A percentile compares a stretch with the other conserved stretches of the same genome.
Evolutionary conservation across 2,329 filamentous ascomycete genomes (phyloP).

Genomic region (Salinomyces thailandicus): DNA sequence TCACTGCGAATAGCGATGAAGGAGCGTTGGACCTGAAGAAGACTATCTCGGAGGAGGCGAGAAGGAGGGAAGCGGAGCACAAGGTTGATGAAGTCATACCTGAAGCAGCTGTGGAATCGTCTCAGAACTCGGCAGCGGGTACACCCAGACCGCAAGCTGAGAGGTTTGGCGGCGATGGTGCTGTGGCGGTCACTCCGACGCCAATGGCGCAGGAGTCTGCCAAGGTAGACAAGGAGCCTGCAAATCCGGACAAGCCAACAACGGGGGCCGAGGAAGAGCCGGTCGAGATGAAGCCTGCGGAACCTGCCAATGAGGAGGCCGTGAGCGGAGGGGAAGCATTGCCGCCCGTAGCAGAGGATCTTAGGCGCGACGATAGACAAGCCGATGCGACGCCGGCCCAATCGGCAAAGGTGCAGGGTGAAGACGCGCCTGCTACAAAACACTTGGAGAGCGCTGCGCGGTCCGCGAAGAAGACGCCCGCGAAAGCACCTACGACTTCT

Average conservation of each 20-base stretch:
- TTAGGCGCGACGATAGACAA: conserved; percentile 11
- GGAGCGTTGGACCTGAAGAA: conserved; percentile 28
- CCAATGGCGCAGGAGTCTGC: neutral
- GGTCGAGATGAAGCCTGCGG: conserved; percentile 30
- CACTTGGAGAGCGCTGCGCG: conserved; percentile 1
- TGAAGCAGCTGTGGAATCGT: conserved; percentile 32
- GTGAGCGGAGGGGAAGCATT: conserved; percentile 31
- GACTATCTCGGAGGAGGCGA: conserved; percentile 31
- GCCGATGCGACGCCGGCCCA: conserved; percentile 1
- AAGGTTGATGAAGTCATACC: conserved; percentile 30
- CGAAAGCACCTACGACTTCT: conserved; percentile 6
- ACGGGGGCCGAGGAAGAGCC: conserved; percentile 34
- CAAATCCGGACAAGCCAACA: conserved; percentile 35
- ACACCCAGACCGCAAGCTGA: conserved; percentile 20
- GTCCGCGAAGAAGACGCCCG: conserved; percentile 3
- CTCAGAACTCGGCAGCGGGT: conserved; percentile 13
- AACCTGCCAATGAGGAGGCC: conserved; percentile 27
- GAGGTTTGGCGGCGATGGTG: conserved; percentile 2
- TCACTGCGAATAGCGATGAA: conserved; percentile 29
- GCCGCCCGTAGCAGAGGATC: conserved; percentile 25
- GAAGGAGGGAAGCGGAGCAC: conserved; percentile 28
- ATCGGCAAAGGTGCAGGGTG: neutral
- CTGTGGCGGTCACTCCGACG: conserved; percentile 5
- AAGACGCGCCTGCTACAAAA: conserved; percentile 9
- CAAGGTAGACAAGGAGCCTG: conserved; percentile 17